Conservation (phyloP, 805 yeast species). For the Candida piceae region DNA sequence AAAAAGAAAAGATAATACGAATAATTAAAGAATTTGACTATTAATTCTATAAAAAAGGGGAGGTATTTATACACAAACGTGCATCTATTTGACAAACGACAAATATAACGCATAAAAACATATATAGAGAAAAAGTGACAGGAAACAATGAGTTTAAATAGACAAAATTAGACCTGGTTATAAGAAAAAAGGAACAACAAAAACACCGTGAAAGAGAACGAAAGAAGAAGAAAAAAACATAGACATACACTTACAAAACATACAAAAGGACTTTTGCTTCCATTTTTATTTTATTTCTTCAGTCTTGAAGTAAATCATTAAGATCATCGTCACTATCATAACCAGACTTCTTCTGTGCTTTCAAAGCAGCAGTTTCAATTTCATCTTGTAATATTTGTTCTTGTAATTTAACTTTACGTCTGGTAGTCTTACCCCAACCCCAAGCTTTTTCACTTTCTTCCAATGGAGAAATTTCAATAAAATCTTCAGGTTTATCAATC, state of each 20-base stretch:
- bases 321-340: conserved; percentile 62
- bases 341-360: conserved; percentile 18
- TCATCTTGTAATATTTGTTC: conserved; percentile 50
- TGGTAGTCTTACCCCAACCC: conserved; percentile 80
- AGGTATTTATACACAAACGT: too few species aligned
- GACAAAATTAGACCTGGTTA: too few species aligned
- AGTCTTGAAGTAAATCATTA: conserved; percentile 61
- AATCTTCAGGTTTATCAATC: conserved; percentile 30
- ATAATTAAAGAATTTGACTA: too few species aligned
- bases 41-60: too few species aligned
- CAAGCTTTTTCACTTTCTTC: conserved; percentile 43
- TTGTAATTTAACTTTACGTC: conserved; percentile 52
- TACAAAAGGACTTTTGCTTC: too few species aligned
- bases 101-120: too few species aligned
- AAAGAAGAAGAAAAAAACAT: background rate
- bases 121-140: background rate
- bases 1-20: too few species aligned
- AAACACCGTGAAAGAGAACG: background rate
- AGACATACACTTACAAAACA: background rate
- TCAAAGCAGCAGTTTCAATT: conserved; percentile 37
- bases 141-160: too few species aligned
- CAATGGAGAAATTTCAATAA: conserved; percentile 17
- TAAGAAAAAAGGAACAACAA: background rate
- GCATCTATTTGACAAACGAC: too few species aligned
- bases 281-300: background rate